Base-by-base conservation (phyloP, 2,329 filamentous ascomycete genomes). In the Phoma sp. region DNA sequence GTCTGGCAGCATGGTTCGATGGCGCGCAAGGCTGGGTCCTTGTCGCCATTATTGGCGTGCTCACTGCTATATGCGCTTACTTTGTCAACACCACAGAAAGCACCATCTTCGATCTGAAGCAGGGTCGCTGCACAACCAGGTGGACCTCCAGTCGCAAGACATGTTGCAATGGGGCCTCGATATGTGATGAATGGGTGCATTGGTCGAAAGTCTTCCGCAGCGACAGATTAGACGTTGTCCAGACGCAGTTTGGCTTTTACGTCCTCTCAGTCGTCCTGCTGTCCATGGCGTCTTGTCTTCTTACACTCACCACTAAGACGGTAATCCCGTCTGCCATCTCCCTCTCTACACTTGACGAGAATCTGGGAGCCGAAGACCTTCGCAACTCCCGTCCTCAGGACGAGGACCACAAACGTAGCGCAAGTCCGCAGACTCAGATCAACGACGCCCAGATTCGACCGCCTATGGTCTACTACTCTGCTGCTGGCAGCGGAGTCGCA, bases 391-490 rank as follows among this genome's bases (percentile, higher is more conserved):
- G 80, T 76, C 40, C 79, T 6, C 53, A 80, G n/a, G 76, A 70
- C 39, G 75, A 71, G 52, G 76, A 68, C 46, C 72, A 72, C 13
- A 79, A 73, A 47, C 77, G 76, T 7, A 71, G 66, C 36, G 62
- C 73, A 39, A 79, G 69, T 57, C 79, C 71, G 18, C 79, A 75
- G 60, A 58, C 75, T 47, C 58, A 73, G 55, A 78, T 69, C 65
- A 68, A 66, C 58, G 73, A 76, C 51, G 71, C 74, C 27, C 68
- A 73, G 14, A 53, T 68, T 2, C 75, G 79, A 0, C 83, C 88
- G 2, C 89, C 91, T 1, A 96, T 96, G 88, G 84, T 93, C 4
- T 99, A 96, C 75, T 99, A 97, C 74, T 93, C 95, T 7, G 95
- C 93, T 54, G 93, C 93, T 37, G 95, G 95, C 43, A 96, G 92